Evolutionary conservation across 2,329 filamentous ascomycete species (phyloP), one percentile per base, ranked within the genome.

Genomic region (Pleoardoris graminearum): DNA sequence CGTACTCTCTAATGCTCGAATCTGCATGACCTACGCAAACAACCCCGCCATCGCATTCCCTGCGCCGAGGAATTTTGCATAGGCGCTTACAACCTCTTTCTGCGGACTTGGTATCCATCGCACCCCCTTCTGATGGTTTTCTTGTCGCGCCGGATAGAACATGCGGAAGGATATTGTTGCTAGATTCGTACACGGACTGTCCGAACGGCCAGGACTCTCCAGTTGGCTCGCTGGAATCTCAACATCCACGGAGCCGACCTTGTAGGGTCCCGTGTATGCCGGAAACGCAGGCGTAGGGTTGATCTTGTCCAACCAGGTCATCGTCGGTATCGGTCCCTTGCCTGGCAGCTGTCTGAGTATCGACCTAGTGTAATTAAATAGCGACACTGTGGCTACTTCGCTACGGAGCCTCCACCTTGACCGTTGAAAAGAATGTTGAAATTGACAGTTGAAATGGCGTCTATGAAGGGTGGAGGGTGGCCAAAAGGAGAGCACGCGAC

Each of bases 51-150:
- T 65, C 29, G 81, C 76, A 23, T 80, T 76, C 3, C 44, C 44
- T 16, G 44, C 44, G 0, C 90, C 90, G 7, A 93, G 68, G 63
- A 95, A 95, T 60, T 85, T 82, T 8, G 87, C 86, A 67, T 94
- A 94, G 1, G 87, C 88, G 14, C 85, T 82, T 7, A 93, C 77
- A 67, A 90, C 87, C 35, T 85, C 84, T 42, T 87, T 77, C 70
- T 95, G 90, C 0, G 91, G 90, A 7, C 82, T 80, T 0, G 90
- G 90, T 47, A 95, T 80, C 90, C 91, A 96, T 62, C 81, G 83
- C 50, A 91, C 87, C 8, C 79, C 79, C 62, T 83, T 83, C 63
- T 83, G 79, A 46, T 74, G 53, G 35, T 65, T 69, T 4, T 66
- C 64, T 33, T 59, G 55, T 27, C 57, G 61, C 23, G 63, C 66